These are phyloP conservation scores for Gaeumannomyces sp. DNA, from an alignment of 2,329 filamentous ascomycete species.

Conservation along the genomic window DNA sequence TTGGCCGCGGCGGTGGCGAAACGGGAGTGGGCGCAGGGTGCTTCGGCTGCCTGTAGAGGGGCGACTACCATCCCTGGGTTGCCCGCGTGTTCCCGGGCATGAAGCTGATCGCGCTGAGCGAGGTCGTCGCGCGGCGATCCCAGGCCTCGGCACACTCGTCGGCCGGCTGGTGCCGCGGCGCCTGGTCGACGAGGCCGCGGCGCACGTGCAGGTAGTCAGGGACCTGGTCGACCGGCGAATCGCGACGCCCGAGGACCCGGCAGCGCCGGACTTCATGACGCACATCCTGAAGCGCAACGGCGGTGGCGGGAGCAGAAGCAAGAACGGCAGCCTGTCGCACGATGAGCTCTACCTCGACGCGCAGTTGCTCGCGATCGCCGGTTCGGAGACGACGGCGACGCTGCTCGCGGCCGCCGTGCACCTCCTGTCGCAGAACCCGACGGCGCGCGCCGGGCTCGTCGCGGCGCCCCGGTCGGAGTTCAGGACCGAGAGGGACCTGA, in stretches of 20 bases:
- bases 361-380: slow-evolving; percentile 23
- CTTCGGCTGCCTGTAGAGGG: not conserved
- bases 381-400: slow-evolving; percentile 42
- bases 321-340: slow-evolving; percentile 9
- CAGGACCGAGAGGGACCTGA: slow-evolving; percentile 20
- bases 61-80: slow-evolving; percentile 16
- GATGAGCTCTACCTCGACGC: slow-evolving; percentile 6
- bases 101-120: slow-evolving; percentile 2
- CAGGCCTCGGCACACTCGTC: slow-evolving; percentile 9
- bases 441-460: slow-evolving; percentile 17
- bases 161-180: not conserved
- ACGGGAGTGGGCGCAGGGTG: slow-evolving; percentile 3
- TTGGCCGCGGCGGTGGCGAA: slow-evolving; percentile 16
- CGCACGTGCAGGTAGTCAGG: not conserved
- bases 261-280: slow-evolving; percentile 16
- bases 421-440: slow-evolving; percentile 21
- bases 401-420: slow-evolving; percentile 25
- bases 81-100: slow-evolving; percentile 2
- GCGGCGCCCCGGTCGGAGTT: slow-evolving; percentile 23
- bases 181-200: slow-evolving; percentile 3
- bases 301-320: slow-evolving; percentile 8
- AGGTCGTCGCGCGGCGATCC: slow-evolving; percentile 5
- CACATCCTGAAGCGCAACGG: slow-evolving; percentile 14
- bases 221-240: slow-evolving; percentile 6
- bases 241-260: slow-evolving; percentile 11